Base-by-base conservation (phyloP, 345 rosid species). In the Psidium friedrichsthalianum region DNA sequence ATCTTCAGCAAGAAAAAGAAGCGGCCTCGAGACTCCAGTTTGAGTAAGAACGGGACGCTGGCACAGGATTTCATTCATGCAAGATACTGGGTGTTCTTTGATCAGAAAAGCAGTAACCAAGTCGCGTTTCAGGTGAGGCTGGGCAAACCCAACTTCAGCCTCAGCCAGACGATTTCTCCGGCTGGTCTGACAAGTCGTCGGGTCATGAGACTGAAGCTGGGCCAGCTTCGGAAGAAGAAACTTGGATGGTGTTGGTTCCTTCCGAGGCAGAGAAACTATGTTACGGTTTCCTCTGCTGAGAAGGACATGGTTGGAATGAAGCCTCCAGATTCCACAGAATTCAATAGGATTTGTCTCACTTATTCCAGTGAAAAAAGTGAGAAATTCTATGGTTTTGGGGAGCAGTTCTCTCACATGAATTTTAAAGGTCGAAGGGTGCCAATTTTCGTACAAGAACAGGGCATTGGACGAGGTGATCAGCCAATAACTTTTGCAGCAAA, bases 401-500 rank as follows among this genome's bases (percentile, higher is more conserved):
- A 94, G 90, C 97, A 94, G 86, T 94, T 94, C 87, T 93, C 97
- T 82, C 91, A 90, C 74, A 92, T 94, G 95, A 88, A 94, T 83
- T 93, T 94, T 83, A 94, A 94, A 87, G 94, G 97, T 51, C 93
- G 90, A 91, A 89, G 91, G 88, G 94, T 94, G 21, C 97, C 95
- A 44, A 92, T 94, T 86, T 89, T 94, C 52, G 97, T 94, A 88
- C 97, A 94, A 85, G 97, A 94, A 86, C 95, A 94, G 87, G 97
- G 97, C 44, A 93, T 94, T 87, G 97, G 97, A 82, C 93, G 97
- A 89, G 97, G 95, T 58, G 97, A 94, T 85, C 97, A 94, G 51
- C 97, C 97, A 55, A 88, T 93, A 84, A 93, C 94, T 76, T 92
- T 92, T 85, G 97, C 95, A 15, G 95, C 95, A 57, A 94, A 94